Base-by-base conservation (phyloP, 2,329 filamentous ascomycete species). In the Gaeumannomyces tritici region DNA sequence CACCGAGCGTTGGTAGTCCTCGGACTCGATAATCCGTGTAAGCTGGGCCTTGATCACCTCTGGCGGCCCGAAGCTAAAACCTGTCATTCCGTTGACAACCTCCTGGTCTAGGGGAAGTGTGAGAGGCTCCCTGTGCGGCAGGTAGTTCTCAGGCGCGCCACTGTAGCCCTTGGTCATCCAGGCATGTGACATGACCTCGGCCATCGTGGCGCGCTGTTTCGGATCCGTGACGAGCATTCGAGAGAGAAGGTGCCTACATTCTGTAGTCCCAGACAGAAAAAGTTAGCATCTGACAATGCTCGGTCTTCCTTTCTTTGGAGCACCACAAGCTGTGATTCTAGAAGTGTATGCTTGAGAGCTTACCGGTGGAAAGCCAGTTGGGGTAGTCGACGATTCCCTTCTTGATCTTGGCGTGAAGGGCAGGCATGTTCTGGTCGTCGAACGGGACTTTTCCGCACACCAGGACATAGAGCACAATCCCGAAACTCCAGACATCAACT, bases 381-480 rank as follows among this genome's bases (percentile, higher is more conserved):
- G 95, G 95, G 74, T 98, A 99, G 73, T 99, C 95, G 24, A 98
- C 95, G 60, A 90, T 77, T 47, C 95, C 95, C 73, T 96, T 96
- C 79, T 99, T 99, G 76, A 99, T 99, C 78, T 99, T 99, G 63
- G 93, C 93, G 76, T 99, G 95, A 59, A 99, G 80, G 66, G 96
- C 93, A 47, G 93, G 95, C 92, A 99, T 99, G 77, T 93, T 97
- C 77, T 99, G 95, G 72, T 99, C 95, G 73, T 99, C 95, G 71
- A 99, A 99, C 0, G 95, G 95, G 4, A 99, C 95, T 75, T 98
- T 98, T 61, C 95, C 95, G 72, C 95, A 98, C 4, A 98, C 95
- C 65, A 99, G 77, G 63, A 99, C 95, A 70, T 98, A 99, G 18
- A 99, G 83, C 15, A 99, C 95, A 69, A 99, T 97, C 27, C 95